Conservation (phyloP, 768 basidiomycete genomes). For the Leccinellum rugosiceps region DNA sequence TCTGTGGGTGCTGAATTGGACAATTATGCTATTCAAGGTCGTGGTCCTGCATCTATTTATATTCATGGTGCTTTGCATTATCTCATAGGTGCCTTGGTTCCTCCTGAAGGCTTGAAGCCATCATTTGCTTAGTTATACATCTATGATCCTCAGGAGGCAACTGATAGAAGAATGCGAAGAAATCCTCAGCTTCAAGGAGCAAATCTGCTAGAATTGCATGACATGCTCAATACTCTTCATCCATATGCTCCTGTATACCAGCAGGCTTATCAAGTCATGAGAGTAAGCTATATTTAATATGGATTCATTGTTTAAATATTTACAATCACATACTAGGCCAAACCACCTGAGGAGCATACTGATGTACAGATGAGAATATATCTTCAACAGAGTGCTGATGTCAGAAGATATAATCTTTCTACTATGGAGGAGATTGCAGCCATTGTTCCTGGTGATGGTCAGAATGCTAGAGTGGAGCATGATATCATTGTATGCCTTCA, state of each 20-base stretch:
- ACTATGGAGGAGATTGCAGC: not conserved
- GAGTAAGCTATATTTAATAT: too few species aligned
- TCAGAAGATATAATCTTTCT: not conserved
- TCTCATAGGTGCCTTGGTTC: not conserved
- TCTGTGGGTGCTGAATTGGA: too few species aligned
- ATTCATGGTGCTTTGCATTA: not conserved
- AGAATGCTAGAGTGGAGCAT: not conserved
- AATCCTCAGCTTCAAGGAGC: too few species aligned
- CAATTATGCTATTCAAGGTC: too few species aligned
- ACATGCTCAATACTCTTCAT: not conserved
- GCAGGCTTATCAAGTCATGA: not conserved
- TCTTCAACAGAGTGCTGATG: not conserved
- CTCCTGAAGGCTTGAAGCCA: not conserved
- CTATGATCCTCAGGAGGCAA: not conserved
- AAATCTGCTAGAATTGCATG: too few species aligned
- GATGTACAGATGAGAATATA: not conserved
- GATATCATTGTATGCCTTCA: not conserved
- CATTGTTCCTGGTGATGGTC: not conserved
- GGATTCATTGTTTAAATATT: too few species aligned
- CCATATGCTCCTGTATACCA: not conserved
- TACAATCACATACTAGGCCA: not conserved
- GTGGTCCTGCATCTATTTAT: too few species aligned
- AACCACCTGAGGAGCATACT: not conserved
- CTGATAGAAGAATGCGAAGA: too few species aligned
- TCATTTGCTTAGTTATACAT: not conserved